Evolutionary conservation across 495 filamentous ascomycete genomes (phyloP).

Genomic region (Coniosporium apollinis): DNA sequence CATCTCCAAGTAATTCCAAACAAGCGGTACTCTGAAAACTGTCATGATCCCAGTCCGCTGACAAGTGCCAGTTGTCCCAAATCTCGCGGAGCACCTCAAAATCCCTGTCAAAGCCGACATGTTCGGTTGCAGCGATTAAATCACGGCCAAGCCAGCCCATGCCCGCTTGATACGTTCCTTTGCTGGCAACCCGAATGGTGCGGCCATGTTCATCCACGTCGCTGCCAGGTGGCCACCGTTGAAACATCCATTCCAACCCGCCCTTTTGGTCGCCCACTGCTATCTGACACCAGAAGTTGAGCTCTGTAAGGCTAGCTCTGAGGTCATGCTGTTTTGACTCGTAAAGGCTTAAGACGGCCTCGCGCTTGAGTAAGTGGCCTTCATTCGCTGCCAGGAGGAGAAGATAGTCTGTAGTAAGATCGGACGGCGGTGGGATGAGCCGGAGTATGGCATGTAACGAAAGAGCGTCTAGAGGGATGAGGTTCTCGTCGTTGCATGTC

Average conservation of each 20-base stretch:
- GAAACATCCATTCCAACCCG: constrained; percentile 80
- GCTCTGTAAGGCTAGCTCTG: constrained; percentile 64
- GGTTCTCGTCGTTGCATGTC: constrained; percentile 78
- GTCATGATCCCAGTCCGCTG: too few relatives aligned
- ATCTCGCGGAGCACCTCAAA: constrained; percentile 36
- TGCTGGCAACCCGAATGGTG: constrained; percentile 61
- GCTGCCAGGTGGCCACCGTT: constrained; percentile 48
- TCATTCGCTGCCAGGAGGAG: constrained; percentile 76
- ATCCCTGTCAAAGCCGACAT: constrained; percentile 20
- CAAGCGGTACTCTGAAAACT: too few relatives aligned
- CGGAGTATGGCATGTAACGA: constrained; percentile 74
- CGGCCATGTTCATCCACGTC: constrained; percentile 51
- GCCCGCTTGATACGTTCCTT: constrained; percentile 55
- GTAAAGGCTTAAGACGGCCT: constrained; percentile 54
- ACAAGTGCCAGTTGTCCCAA: constrained; percentile 26
- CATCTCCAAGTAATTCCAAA: too few relatives aligned
- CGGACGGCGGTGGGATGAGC: constrained; percentile 47
- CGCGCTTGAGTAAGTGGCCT: constrained; percentile 61
- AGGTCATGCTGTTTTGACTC: constrained; percentile 50
- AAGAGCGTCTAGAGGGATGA: constrained; percentile 53
- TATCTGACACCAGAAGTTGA: constrained; percentile 95
- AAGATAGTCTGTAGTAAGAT: constrained; percentile 62
- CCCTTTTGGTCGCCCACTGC: constrained; percentile 77
- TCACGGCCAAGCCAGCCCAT: constrained; percentile 40
- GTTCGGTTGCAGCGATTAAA: not conserved